A percentile compares a stretch with the other conserved stretches of the same genome.
Evolutionary conservation across 306 rosid genomes (phyloP).

Genomic region (Alnus glutinosa): DNA sequence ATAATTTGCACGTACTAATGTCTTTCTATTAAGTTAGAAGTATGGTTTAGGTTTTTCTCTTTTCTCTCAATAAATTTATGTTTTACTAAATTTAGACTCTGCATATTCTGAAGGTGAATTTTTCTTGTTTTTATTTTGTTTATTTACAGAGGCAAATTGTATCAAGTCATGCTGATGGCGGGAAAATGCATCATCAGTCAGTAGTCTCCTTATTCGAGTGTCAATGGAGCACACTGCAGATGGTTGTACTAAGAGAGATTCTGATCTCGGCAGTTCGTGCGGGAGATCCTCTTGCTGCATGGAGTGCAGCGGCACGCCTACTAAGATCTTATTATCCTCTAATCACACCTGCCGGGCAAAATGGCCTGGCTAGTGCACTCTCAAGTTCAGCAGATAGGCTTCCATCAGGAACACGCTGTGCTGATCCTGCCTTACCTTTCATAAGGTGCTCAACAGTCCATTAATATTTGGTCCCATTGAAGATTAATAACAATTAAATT

Average conservation of each 20-base stretch:
- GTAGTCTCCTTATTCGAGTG: constrained; percentile 86
- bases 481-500: neutral
- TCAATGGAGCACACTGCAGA: constrained; percentile 97
- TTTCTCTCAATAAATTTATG: neutral
- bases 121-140: constrained; percentile 26
- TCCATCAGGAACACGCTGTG: constrained; percentile 89
- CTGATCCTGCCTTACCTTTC: constrained; percentile 94
- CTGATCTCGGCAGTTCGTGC: constrained; percentile 91
- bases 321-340: constrained; percentile 95
- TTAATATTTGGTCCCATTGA: neutral
- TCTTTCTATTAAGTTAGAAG: neutral
- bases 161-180: constrained; percentile 58
- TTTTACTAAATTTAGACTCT: neutral
- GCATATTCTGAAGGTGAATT: constrained; percentile 11
- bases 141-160: constrained; percentile 67
- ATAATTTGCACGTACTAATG: no score
- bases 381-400: constrained; percentile 84
- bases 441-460: constrained; percentile 58
- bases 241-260: constrained; percentile 96
- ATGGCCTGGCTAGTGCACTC: constrained; percentile 92
- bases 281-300: constrained; percentile 99
- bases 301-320: constrained; percentile 97
- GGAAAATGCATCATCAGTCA: constrained; percentile 77
- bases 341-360: constrained; percentile 91
- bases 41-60: neutral